Base-by-base conservation (phyloP, 2,329 filamentous ascomycete species). In the Sclerotinia nivalis region DNA sequence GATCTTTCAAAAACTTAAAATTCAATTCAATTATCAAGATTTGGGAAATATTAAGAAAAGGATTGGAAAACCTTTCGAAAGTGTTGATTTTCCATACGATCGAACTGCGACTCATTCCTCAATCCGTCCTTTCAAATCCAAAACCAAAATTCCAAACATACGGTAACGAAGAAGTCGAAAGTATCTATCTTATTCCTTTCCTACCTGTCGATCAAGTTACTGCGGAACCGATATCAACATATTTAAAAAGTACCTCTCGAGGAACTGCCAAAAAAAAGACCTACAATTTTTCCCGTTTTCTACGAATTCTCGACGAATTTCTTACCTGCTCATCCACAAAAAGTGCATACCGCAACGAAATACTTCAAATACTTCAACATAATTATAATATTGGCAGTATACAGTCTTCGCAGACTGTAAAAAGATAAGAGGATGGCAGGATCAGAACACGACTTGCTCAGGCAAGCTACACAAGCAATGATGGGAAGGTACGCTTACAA, bases 391-490 rank as follows among this genome's bases (percentile, higher is more conserved):
- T 6, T 20, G 45, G 60, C 37, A 49, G 25, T 22, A 22, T 18
- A 28, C 6, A 69, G 25, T 69, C 66, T 54, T 40, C 47, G 66
- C 56, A 55, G 67, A 64, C 15, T 62, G 50, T 59, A 49, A 25
- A 64, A 55, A 34, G 58, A 47, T 43, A 64, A 18, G 47, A 64
- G 34, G 28, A 78, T 78, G 76, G 72, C 77, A 62, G 75, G 74
- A 43, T 73, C 73, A 66, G 77, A 78, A 71, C 73, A 74, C 67
- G 78, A 79, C 74, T 73, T 79, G 72, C 74, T 79, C 47, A 78
- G 75, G 74, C 76, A 77, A 74, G 78, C 78, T 70, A 79, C 78
- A 71, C 77, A 79, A 71, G 72, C 76, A 66, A 77, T 79, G 76
- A 78, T 79, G 76, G 73, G 74, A 74, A 79, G 77, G 78, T 79